Evolutionary conservation across 768 basidiomycete genomes (phyloP).

Genomic region (Cyclocybe cylindracea): DNA sequence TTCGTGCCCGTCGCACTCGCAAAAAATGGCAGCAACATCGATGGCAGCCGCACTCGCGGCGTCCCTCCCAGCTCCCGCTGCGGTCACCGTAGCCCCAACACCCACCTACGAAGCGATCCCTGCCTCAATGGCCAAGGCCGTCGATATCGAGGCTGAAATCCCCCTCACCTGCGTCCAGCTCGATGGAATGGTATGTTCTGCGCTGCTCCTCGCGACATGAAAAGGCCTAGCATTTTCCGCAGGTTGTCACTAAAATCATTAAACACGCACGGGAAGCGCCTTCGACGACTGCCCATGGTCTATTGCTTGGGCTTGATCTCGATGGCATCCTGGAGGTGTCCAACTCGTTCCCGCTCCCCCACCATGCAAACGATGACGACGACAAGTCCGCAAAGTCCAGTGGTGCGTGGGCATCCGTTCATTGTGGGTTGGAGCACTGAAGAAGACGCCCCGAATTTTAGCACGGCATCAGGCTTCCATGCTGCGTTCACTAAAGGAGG

Average conservation of each 20-base stretch:
- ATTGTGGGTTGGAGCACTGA: not conserved
- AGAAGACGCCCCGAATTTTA: constrained; percentile 22
- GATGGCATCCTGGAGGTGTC: constrained; percentile 90
- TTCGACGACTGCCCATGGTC: constrained; percentile 75
- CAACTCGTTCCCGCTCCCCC: constrained; percentile 85
- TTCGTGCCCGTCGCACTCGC: not conserved
- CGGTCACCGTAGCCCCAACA: constrained; percentile 60
- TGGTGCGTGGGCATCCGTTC: constrained; percentile 45
- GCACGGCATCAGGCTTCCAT: constrained; percentile 83
- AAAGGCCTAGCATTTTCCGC: constrained; percentile 9
- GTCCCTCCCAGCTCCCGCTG: constrained; percentile 66
- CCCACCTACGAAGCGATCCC: constrained; percentile 87
- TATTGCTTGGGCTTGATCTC: constrained; percentile 88
- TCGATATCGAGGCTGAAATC: constrained; percentile 93
- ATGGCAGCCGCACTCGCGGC: constrained; percentile 95
- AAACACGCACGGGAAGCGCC: constrained; percentile 86
- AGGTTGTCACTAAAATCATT: constrained; percentile 93
- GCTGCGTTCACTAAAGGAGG: constrained; percentile 87
- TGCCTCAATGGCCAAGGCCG: constrained; percentile 87
- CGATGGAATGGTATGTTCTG: constrained; percentile 71
- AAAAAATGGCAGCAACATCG: constrained; percentile 69
- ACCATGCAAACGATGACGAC: constrained; percentile 73
- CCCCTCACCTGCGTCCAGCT: constrained; percentile 78
- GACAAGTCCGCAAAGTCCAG: constrained; percentile 78
- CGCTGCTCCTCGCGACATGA: constrained; percentile 1